Percentiles rank a stretch among this genome's conserved stretches.
These are phyloP conservation scores for Cetradonia linearis DNA, from an alignment of 495 filamentous ascomycete genomes.

Conservation along the genomic window DNA sequence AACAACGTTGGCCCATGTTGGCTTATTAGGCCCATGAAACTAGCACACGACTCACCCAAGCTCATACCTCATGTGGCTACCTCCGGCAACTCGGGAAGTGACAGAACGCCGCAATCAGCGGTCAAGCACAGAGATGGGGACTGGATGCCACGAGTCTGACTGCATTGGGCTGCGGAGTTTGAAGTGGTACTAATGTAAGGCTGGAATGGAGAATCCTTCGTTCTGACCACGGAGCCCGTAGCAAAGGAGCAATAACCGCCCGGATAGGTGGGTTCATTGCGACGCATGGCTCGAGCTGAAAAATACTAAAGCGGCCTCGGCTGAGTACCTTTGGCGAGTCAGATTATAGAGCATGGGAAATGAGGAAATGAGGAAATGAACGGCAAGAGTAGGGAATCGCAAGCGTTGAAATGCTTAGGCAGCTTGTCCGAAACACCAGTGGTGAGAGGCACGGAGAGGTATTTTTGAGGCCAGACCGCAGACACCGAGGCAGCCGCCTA, in stretches of 20 bases:
- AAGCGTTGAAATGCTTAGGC: neutral
- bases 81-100: neutral
- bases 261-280: slow-evolving; percentile 1
- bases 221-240: neutral
- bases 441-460: neutral
- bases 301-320: neutral
- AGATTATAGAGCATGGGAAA: slow-evolving; percentile 3
- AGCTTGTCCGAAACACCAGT: neutral
- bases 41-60: neutral
- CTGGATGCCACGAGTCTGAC: neutral
- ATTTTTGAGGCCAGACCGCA: neutral
- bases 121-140: neutral
- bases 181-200: slow-evolving; percentile 1
- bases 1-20: slow-evolving; percentile 2
- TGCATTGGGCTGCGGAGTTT: neutral
- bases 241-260: slow-evolving; percentile 5
- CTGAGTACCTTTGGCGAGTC: slow-evolving; percentile 1
- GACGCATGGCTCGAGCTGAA: slow-evolving; percentile 6
- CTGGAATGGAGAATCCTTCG: slow-evolving; percentile 7
- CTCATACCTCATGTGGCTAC: neutral
- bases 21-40: neutral
- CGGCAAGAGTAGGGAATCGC: neutral
- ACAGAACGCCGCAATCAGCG: slow-evolving; percentile 6
- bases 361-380: too few relatives aligned
- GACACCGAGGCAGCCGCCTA: neutral